phyloP scores from a whole-genome alignment of 73 alveolate species.

The Symbiodinium pilosum region DNA sequence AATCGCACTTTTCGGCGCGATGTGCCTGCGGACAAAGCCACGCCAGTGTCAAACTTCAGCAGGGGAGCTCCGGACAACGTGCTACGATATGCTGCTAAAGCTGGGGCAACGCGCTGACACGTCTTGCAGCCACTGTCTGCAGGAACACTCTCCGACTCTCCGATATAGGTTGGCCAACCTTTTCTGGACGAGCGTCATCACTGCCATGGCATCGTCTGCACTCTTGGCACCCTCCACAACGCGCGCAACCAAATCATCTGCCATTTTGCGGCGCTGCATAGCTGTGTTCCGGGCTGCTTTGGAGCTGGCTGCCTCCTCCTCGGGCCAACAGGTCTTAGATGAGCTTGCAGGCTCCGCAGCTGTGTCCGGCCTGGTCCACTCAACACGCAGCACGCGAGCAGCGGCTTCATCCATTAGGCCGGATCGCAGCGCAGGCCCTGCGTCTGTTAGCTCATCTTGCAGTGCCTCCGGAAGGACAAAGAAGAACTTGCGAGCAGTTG shows the following conservation, averaged over 20 bases:
- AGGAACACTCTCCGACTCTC: neutral
- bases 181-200: neutral
- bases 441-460: constrained; percentile 4
- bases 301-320: neutral
- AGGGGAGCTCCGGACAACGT: neutral
- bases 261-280: neutral
- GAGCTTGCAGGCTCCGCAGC: neutral
- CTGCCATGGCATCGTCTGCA: neutral
- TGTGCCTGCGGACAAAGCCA: neutral
- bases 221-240: neutral
- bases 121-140: constrained; percentile 15
- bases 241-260: neutral
- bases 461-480: neutral
- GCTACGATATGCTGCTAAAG: neutral
- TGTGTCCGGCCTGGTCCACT: neutral
- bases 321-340: constrained; percentile 23
- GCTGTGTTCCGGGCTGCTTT: no score
- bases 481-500: no score
- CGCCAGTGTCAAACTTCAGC: constrained; percentile 1
- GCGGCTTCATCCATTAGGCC: constrained; percentile 13
- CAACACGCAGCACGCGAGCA: constrained; percentile 12
- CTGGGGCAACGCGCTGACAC: constrained; percentile 14
- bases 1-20: neutral
- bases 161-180: neutral
- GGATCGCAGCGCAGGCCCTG: constrained; percentile 11